A percentile compares a stretch with the other conserved stretches of the same genome.
phyloP scores from a whole-genome alignment of 192 early-diverging fungal species.

The Paraglomus occultum region DNA sequence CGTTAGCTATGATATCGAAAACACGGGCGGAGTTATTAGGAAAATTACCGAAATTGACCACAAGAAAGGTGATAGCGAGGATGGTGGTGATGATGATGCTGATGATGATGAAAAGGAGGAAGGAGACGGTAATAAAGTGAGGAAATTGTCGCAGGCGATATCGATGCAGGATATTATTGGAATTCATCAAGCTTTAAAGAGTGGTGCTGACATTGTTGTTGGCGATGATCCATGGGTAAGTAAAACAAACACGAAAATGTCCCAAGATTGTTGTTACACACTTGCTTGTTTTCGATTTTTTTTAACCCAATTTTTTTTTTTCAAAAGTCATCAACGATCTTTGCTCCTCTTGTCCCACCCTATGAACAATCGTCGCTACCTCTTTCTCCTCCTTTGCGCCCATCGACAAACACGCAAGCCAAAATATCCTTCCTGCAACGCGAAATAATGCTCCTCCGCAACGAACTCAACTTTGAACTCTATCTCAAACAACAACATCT shows the following conservation, averaged over 20 bases:
- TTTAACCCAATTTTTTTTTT: not conserved
- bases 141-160: constrained; percentile 12
- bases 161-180: constrained; percentile 38
- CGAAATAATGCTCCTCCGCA: constrained; percentile 52
- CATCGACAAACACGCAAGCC: constrained; percentile 29
- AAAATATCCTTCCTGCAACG: constrained; percentile 44
- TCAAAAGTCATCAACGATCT: not conserved
- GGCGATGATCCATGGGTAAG: constrained; percentile 43
- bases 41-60: not conserved
- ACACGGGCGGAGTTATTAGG: constrained; percentile 36
- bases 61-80: constrained; percentile 18
- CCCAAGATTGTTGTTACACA: not conserved
- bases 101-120: constrained; percentile 2
- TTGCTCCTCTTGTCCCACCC: not conserved
- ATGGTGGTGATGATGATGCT: constrained; percentile 6
- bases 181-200: constrained; percentile 43
- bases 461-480: constrained; percentile 61
- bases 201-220: constrained; percentile 40
- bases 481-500: constrained; percentile 61
- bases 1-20: constrained; percentile 55
- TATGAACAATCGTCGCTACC: not conserved
- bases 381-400: not conserved
- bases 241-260: not conserved
- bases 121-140: not conserved
- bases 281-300: not conserved